phyloP scores from a whole-genome alignment of 768 basidiomycete species.

The Tephrocybe sp. region DNA sequence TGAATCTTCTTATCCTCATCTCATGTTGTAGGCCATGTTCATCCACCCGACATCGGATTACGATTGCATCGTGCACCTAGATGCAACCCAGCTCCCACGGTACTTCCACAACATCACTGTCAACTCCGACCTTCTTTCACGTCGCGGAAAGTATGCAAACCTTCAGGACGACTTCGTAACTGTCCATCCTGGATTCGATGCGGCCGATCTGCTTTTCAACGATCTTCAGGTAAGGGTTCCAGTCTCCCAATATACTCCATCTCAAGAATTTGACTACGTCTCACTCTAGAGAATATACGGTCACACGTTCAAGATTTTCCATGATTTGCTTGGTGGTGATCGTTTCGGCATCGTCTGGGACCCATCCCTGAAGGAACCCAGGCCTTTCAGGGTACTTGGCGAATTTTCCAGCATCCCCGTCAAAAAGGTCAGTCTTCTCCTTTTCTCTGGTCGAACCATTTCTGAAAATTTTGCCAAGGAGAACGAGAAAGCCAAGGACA shows the following conservation, averaged over 20 bases:
- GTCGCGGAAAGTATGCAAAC: constrained; percentile 47
- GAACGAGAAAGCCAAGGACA: constrained; percentile 49
- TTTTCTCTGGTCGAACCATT: neutral
- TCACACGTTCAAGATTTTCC: constrained; percentile 81
- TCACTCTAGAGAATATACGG: constrained; percentile 60
- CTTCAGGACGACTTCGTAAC: constrained; percentile 27
- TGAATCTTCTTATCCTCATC: neutral
- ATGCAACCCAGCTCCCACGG: constrained; percentile 62
- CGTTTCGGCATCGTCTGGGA: constrained; percentile 88
- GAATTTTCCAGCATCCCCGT: constrained; percentile 75
- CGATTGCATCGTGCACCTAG: constrained; percentile 78
- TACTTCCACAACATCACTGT: constrained; percentile 71
- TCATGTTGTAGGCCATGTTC: constrained; percentile 67
- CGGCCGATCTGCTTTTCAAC: constrained; percentile 59
- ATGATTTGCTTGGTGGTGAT: constrained; percentile 78
- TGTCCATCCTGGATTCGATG: constrained; percentile 77
- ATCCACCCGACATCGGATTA: constrained; percentile 83
- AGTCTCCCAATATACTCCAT: neutral
- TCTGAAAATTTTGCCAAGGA: constrained; percentile 21
- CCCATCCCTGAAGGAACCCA: constrained; percentile 56
- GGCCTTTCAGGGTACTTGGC: constrained; percentile 79
- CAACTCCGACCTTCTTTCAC: constrained; percentile 46
- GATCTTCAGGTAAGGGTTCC: constrained; percentile 70
- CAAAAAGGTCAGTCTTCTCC: constrained; percentile 31
- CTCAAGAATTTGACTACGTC: neutral